Conservation (phyloP, 2,329 filamentous ascomycete genomes). For the Diaporthe citri region DNA sequence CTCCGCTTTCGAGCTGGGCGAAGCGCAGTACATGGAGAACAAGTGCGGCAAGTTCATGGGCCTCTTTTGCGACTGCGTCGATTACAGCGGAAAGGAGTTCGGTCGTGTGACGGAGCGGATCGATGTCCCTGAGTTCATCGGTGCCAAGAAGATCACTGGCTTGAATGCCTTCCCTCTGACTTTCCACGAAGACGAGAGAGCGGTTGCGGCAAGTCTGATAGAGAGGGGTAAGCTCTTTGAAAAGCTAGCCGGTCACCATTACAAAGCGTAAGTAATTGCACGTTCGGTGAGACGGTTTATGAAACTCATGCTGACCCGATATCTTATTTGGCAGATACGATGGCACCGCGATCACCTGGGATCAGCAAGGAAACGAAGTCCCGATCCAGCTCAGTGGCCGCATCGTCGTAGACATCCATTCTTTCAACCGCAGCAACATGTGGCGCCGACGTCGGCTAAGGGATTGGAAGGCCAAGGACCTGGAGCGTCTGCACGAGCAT, state of each 20-base stretch:
- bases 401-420: conserved; percentile 55
- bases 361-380: conserved; percentile 50
- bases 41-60: conserved; percentile 54
- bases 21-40: conserved; percentile 53
- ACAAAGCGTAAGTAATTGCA: conserved; percentile 56
- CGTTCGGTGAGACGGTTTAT: background rate
- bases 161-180: conserved; percentile 59
- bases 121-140: conserved; percentile 56
- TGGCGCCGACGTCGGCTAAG: conserved; percentile 47
- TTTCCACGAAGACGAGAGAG: conserved; percentile 56
- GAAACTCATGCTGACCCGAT: background rate
- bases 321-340: conserved; percentile 33
- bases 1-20: conserved; percentile 54
- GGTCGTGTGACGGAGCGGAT: conserved; percentile 54
- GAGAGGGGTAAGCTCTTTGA: conserved; percentile 60
- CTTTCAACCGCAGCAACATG: conserved; percentile 53
- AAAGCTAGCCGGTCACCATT: conserved; percentile 59
- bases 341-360: conserved; percentile 53
- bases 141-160: conserved; percentile 58
- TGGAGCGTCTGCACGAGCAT: conserved; percentile 47
- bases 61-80: conserved; percentile 57
- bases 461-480: conserved; percentile 51
- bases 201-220: conserved; percentile 50
- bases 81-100: conserved; percentile 62
- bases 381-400: conserved; percentile 51